Evolutionary conservation across 345 rosid species (phyloP), one percentile per base, ranked within the genome.

Genomic region (Eucalyptus decipiens): DNA sequence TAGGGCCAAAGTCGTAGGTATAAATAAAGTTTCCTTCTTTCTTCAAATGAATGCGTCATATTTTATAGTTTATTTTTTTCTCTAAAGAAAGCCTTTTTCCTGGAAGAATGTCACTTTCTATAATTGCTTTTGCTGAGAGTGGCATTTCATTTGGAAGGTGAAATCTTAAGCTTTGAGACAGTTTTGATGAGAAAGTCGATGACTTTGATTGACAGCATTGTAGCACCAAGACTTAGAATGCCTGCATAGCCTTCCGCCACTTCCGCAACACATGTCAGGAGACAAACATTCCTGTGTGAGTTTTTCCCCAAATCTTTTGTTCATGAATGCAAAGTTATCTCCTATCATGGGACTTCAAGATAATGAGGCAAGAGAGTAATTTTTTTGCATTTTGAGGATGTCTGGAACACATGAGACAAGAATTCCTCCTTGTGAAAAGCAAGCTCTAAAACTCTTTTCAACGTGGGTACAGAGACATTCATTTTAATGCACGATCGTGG

Each of bases 341-440:
- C 48, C 48, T 45, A 45, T 45, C 48, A 45, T 45, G 40, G 10
- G 32, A 65, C 48, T 24, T 9, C 42, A 69, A 69, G 42, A 69
- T 32, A 21, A 32, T 16, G 50, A 87, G 56, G 34, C 17, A 12
- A 26, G 40, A 18, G 37, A 37, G 58, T 13, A 28, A 21, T 49
- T 49, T 45, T 48, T 91, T 26, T 80, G 60, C 95, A n/a, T n/a
- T n/a, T n/a, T n/a, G n/a, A 97, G 99, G 91, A 92, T 96, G 97
- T 87, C 93, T 97, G 92, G 95, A 95, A 83, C 96, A 95, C 92
- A 93, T 96, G 92, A 94, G 94, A 89, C 96, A 97, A 69, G 98
- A 96, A 92, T 96, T 95, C 90, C 92, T 58, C 86, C 94, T 95
- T 58, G 93, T 91, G 88, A 97, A 94, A 93, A 95, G 89, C 97